Evolutionary conservation across 129 eudicot genomes (phyloP), one percentile per base, ranked within the genome.

Genomic region (Pulicaria dysenterica): DNA sequence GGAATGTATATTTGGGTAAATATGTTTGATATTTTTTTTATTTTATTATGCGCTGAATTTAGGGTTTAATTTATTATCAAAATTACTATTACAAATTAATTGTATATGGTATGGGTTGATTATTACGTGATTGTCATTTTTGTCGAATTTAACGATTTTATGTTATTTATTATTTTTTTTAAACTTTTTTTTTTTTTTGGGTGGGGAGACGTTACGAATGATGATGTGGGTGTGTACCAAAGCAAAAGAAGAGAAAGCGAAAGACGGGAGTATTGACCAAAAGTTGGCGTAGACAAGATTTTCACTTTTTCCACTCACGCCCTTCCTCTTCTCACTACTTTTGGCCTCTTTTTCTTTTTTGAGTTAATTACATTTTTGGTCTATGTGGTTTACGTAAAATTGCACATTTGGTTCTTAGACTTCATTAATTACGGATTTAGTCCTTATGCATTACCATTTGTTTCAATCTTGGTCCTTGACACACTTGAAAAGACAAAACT

Each of bases 1-100:
- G 62, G 54, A 39, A 34, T 73, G 86, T 78, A 74, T 57, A 73
- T 74, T 43, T 68, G 58, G 70, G 82, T 82, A 82, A 58, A 82
- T 77, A 82, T 63, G 73, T 41, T 75, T 76, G 67, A 70, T 64
- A 36, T 62, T 55, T 50, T 55, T 50, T 46, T 56, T 54, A 62
- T 54, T 31, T 67, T 66, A 34, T 45, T 57, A 37, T 74, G 69
- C 6, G 8, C 57, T 16, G 9, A 55, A 40, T 7, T 59, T 46
- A 57, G 45, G 75, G 62, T 69, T 12, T 60, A 50, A 3, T 37
- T 47, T 73, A 8, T 48, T 45, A 24, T 36, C 6, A 14, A 36
- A 17, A 36, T 62, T 11, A 19, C 6, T 78, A 24, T 62, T 46
- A 59, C 34, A 41, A 63, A 7, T n/a, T n/a, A n/a, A 59, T 14